Evolutionary conservation across 805 yeast genomes (phyloP), one percentile per base, ranked within the genome.

Genomic region (Lachancea meyersii): DNA sequence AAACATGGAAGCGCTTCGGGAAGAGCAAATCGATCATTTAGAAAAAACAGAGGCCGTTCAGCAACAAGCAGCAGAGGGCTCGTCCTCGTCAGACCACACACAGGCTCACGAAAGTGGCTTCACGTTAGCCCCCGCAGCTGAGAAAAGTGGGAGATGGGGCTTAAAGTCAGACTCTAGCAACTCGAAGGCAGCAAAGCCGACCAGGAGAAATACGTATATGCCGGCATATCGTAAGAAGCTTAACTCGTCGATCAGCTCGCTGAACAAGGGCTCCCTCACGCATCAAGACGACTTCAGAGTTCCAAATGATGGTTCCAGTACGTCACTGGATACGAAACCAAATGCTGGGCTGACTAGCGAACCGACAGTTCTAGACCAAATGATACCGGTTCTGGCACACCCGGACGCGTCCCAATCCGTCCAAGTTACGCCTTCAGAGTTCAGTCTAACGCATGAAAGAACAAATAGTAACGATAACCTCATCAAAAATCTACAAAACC

Each of bases 141-240:
- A n/a, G 26, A 38, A 22, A 16, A 7, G 11, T 24, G 28, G 18
- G n/a, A 18, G 13, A 35, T 31, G 20, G 33, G 20, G 33, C 18
- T 31, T 18, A 16, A 31, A 31, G 14, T n/a, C 33, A 16, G 20
- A 31, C 9, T 31, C 33, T 6, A 28, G 14, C 26, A 7, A 33
- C 14, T 31, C 34, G 13, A 27, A 31, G 36, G 23, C 31, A 38
- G 40, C 26, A 28, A 26, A 26, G 13, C 28, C 28, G 4, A 26
- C 5, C 28, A 30, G 33, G 44, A 40, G 30, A 44, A 28, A 38
- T 22, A 38, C 41, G 32, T 67, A 53, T 47, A 58, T 63, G 5
- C 71, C 71, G 13, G 71, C 71, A 3, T 67, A 67, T 44, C 58
- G 64, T 46, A 61, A 59, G 48, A 64, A 60, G 40, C 46, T 64